A percentile compares a stretch with the other conserved stretches of the same genome.
These are phyloP conservation scores for Colletotrichum sp. DNA, from an alignment of 2,329 filamentous ascomycete species.

Conservation along the genomic window DNA sequence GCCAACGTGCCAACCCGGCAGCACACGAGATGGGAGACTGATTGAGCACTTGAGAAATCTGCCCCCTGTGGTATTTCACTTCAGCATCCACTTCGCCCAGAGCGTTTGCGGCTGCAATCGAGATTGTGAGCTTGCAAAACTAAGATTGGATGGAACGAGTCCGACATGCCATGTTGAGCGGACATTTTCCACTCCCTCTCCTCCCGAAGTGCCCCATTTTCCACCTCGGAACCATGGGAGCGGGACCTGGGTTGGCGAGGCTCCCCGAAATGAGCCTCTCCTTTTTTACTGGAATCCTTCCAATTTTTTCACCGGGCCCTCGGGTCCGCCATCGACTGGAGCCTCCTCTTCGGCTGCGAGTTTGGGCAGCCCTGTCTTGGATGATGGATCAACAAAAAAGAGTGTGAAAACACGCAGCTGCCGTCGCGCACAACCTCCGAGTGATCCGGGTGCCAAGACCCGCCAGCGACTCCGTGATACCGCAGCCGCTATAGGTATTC, in stretches of 20 bases:
- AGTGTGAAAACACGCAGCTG: conserved; percentile 2
- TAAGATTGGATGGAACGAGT: conserved; percentile 5
- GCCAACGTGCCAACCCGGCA: background rate
- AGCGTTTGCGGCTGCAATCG: background rate
- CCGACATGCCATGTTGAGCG: background rate
- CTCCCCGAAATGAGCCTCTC: conserved; percentile 16
- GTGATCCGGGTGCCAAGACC: conserved; percentile 20
- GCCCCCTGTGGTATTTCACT: background rate
- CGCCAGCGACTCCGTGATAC: conserved; percentile 8
- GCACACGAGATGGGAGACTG: background rate
- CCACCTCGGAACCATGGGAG: conserved; percentile 8
- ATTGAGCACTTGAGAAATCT: background rate
- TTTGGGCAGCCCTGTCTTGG: background rate
- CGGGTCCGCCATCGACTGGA: background rate
- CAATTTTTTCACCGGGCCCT: background rate
- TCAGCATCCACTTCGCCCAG: background rate
- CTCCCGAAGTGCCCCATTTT: conserved; percentile 1
- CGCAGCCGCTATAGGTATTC: background rate
- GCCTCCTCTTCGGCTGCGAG: background rate
- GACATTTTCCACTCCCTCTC: conserved; percentile 5
- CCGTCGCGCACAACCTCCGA: conserved; percentile 13
- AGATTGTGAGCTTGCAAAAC: conserved; percentile 10
- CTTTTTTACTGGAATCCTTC: background rate
- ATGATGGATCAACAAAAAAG: background rate
- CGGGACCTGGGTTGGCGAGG: conserved; percentile 2